Evolutionary conservation across 2,329 filamentous ascomycete genomes (phyloP), one percentile per base, ranked within the genome.

Genomic region (Ceratocystis smalleyi): DNA sequence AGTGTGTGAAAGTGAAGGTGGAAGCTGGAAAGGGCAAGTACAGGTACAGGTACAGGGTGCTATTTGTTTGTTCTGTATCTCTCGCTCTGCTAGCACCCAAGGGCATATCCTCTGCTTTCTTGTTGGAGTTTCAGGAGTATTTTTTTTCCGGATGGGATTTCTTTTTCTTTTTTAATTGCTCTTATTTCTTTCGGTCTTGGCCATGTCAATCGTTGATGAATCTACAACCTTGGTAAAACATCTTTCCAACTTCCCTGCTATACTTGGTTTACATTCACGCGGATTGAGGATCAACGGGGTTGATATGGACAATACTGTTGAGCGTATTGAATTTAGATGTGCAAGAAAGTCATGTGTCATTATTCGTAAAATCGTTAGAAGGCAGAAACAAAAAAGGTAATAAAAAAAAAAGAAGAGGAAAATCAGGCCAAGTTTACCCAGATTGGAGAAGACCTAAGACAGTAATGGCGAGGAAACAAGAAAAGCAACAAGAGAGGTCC

Each of bases 61-160:
- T 32, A 12, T 64, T 30, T 63, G 32, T 59, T 64, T 43, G 7
- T 54, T 59, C n/a, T 47, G 17, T 55, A 19, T 51, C 24, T 22
- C 57, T 45, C 35, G 45, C 32, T 22, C 43, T 65, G 62, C 43
- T 15, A 43, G 62, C 30, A 43, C 47, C 7, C 47, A 24, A n/a
- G 22, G n/a, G n/a, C n/a, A 24, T 51, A 24, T 51, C n/a, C n/a
- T n/a, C 47, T n/a, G 49, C 59, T 51, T 7, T 60, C 22, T 17
- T 51, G 12, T 32, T 59, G 54, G 55, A 59, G 62, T 59, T 64
- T 51, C n/a, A 35, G 62, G 62, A 43, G 62, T 59, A 22, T 59
- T 43, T 47, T 40, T n/a, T n/a, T n/a, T n/a, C n/a, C 35, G n/a
- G 24, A 59, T 40, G 43, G 43, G 45, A 30, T 60, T 59, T 60